phyloP scores from a whole-genome alignment of 2,329 filamentous ascomycete genomes.

The Tolypocladium album region DNA sequence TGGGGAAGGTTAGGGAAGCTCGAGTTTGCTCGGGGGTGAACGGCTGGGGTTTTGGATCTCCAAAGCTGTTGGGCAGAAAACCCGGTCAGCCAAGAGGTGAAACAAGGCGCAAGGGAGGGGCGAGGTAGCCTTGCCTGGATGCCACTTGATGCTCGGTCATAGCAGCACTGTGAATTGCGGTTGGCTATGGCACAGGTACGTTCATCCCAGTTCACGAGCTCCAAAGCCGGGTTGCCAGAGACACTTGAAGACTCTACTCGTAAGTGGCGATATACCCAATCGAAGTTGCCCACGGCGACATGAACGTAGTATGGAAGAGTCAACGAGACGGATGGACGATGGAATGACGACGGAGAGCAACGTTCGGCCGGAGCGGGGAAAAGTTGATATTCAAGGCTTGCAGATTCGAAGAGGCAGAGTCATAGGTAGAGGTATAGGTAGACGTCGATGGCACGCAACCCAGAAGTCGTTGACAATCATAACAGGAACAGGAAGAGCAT shows the following conservation, averaged over 20 bases:
- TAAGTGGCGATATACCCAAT: not conserved
- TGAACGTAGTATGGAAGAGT: not conserved
- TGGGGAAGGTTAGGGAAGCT: slow-evolving; percentile 40
- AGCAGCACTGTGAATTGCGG: slow-evolving; percentile 30
- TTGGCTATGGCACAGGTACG: slow-evolving; percentile 5
- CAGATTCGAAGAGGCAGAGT: not conserved
- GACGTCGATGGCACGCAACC: not conserved
- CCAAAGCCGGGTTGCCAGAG: slow-evolving; percentile 1
- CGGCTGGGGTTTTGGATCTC: slow-evolving; percentile 51
- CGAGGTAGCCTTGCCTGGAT: slow-evolving; percentile 35
- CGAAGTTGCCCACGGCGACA: not conserved
- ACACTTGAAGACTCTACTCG: not conserved
- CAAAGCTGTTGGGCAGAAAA: slow-evolving; percentile 38
- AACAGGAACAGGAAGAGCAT: slow-evolving; percentile 1
- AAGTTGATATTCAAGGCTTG: not conserved
- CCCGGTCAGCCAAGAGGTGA: slow-evolving; percentile 22
- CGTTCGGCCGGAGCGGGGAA: not conserved
- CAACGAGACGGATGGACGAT: not conserved
- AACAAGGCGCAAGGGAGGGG: slow-evolving; percentile 2
- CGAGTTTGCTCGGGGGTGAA: slow-evolving; percentile 49
- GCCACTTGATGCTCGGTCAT: slow-evolving; percentile 51
- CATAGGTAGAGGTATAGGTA: not conserved
- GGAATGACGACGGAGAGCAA: not conserved
- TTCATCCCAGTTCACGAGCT: slow-evolving; percentile 8
- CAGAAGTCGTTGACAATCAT: not conserved